A percentile compares a stretch with the other conserved stretches of the same genome.
Evolutionary conservation across 768 basidiomycete genomes (phyloP).

Genomic region (Termitomyces sp.): DNA sequence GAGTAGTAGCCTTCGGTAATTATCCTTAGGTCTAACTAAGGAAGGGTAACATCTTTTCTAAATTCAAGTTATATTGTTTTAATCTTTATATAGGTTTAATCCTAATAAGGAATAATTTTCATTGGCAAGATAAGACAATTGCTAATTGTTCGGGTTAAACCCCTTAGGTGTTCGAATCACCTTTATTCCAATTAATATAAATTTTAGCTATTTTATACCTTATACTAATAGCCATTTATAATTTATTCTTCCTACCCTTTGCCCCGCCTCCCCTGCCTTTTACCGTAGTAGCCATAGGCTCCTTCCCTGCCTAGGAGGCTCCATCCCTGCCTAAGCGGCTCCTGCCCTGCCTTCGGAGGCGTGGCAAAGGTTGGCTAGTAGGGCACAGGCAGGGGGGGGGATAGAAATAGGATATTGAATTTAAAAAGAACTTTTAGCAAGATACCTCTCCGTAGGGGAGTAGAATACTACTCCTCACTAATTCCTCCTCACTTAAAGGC

Average conservation of each 20-base stretch:
- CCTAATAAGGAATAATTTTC: slow-evolving; percentile 12
- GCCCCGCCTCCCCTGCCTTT: too few relatives aligned
- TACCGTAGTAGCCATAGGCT: too few relatives aligned
- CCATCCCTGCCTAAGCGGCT: too few relatives aligned
- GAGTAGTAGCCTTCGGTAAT: neutral
- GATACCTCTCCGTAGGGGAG: too few relatives aligned
- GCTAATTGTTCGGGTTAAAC: slow-evolving; percentile 16
- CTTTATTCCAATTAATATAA: slow-evolving; percentile 13
- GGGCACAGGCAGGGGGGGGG: too few relatives aligned
- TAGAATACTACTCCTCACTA: too few relatives aligned
- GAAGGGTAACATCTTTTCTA: neutral
- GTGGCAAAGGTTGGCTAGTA: too few relatives aligned
- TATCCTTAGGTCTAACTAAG: neutral
- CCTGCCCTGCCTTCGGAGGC: too few relatives aligned
- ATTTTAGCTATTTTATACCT: neutral
- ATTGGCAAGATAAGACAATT: slow-evolving; percentile 17
- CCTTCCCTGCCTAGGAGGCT: too few relatives aligned
- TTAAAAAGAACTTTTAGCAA: too few relatives aligned
- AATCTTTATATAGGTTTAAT: slow-evolving; percentile 3
- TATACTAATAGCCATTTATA: neutral
- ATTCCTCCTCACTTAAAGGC: too few relatives aligned
- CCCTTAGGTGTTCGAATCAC: slow-evolving; percentile 16
- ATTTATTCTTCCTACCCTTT: neutral
- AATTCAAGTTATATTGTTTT: neutral
- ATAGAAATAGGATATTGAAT: too few relatives aligned